A percentile compares a stretch with the other conserved stretches of the same genome.
Conservation (phyloP, 1,284 basidiomycete genomes). For the Rhodotorula sp. region DNA sequence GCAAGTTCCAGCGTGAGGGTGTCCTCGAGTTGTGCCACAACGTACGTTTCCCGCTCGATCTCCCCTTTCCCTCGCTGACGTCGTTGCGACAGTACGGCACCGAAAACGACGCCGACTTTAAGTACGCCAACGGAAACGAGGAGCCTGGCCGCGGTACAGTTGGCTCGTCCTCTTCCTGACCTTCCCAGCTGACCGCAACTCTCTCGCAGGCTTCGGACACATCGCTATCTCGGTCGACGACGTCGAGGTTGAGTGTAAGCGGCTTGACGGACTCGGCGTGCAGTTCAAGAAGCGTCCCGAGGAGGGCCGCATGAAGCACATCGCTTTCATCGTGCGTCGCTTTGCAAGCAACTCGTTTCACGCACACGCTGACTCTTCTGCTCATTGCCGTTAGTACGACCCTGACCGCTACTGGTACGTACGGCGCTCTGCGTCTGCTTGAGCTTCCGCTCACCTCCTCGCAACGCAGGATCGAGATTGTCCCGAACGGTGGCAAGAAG, state of each 20-base stretch:
- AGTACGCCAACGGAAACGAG: conserved; percentile 76
- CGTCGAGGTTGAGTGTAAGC: conserved; percentile 61
- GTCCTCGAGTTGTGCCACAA: conserved; percentile 55
- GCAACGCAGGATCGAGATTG: conserved; percentile 13
- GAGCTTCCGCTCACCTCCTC: rapidly evolving
- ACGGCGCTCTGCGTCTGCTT: not conserved
- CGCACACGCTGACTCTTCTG: no score
- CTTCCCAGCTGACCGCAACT: no score
- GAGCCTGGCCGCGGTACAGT: conserved; percentile 64
- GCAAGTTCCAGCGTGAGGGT: conserved; percentile 55
- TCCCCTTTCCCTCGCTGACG: not conserved
- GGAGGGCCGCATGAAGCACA: conserved; percentile 50
- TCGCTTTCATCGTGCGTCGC: conserved; percentile 70
- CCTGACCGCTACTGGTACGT: conserved; percentile 19
- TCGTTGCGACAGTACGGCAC: conserved; percentile 56
- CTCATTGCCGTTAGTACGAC: conserved; percentile 4
- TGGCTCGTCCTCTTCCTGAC: not conserved
- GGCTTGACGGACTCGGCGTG: conserved; percentile 79
- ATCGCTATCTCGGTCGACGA: conserved; percentile 64
- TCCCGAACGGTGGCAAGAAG: conserved; percentile 14
- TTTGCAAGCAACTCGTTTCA: not conserved
- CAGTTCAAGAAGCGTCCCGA: conserved; percentile 87
- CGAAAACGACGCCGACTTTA: conserved; percentile 71
- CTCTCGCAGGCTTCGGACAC: conserved; percentile 65
- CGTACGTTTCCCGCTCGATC: not conserved